These are phyloP conservation scores for Plasmodium fragile DNA, from an alignment of 169 alveolate species.

Conservation along the genomic window DNA sequence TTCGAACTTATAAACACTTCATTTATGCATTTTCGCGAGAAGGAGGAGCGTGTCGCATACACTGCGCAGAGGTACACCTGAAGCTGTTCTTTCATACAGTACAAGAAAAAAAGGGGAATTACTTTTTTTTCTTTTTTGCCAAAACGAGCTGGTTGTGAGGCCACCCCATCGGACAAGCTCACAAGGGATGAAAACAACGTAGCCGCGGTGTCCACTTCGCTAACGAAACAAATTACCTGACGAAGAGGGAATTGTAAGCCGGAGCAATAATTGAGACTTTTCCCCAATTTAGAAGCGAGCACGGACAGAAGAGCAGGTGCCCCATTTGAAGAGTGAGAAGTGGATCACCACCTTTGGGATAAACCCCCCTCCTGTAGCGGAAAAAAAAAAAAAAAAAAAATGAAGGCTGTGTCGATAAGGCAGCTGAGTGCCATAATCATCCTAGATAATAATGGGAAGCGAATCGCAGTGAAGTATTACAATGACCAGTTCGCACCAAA, in stretches of 20 bases:
- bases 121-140: background rate
- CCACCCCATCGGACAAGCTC: background rate
- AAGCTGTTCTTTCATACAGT: background rate
- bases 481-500: conserved; percentile 2
- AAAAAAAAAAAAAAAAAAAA: no score
- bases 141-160: background rate
- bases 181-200: background rate
- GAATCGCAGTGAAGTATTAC: conserved; percentile 86
- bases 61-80: background rate
- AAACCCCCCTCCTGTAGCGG: background rate
- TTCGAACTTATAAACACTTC: background rate
- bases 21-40: background rate
- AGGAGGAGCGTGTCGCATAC: background rate
- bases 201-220: background rate
- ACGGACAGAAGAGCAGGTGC: background rate
- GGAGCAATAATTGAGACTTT: background rate
- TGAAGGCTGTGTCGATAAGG: conserved; percentile 80
- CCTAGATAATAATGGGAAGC: conserved; percentile 79
- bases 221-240: background rate
- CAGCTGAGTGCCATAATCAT: conserved; percentile 83
- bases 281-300: background rate
- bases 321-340: background rate
- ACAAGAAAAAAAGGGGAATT: background rate
- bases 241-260: background rate
- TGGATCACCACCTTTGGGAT: background rate